Evolutionary conservation across 2,329 filamentous ascomycete species (phyloP), one percentile per base, ranked within the genome.

Genomic region (Aspergillus sp.): DNA sequence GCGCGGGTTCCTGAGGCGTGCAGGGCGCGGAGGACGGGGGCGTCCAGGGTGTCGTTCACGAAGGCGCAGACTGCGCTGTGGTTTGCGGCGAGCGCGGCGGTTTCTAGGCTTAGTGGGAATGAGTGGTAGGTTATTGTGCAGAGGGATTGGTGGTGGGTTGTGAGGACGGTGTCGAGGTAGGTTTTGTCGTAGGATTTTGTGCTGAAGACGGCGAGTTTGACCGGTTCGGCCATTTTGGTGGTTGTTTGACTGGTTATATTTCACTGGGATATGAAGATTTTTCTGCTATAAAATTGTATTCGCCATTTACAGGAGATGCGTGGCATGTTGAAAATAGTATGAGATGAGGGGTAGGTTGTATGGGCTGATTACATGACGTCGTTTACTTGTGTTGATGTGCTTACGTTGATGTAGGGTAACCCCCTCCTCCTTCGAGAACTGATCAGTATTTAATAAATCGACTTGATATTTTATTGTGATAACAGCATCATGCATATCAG

Each of bases 191-290:
- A 87, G 48, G 83, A 76, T 71, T 88, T 87, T 55, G 84, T 76
- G 74, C 83, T 87, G 74, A 88, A 89, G 59, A 89, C 79, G 62
- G 83, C 81, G 67, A 89, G 75, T 70, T 83, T 84, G 81, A 85
- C 32, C 8, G 44, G 44, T 13, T 17, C 13, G 17, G 50, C 2
- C 51, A 53, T 53, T 45, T 39, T 53, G 18, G 30, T 2, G 5
- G 18, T 42, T 7, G n/a, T 47, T 5, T 12, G 13, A 15, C n/a
- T 20, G 5, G 24, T 7, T 17, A 22, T 22, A 15, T 32, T 20
- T 24, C n/a, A n/a, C 20, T 18, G 15, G 12, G 12, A 30, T 30
- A 1, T 30, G 9, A 11, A 30, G 7, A 3, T 26, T 30, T 30
- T 30, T 30, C 26, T 30, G 26, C 26, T 30, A 30, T 30, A 11